Base-by-base conservation (phyloP, 352 stramenopile genomes). In the Pythium myriotylum region DNA sequence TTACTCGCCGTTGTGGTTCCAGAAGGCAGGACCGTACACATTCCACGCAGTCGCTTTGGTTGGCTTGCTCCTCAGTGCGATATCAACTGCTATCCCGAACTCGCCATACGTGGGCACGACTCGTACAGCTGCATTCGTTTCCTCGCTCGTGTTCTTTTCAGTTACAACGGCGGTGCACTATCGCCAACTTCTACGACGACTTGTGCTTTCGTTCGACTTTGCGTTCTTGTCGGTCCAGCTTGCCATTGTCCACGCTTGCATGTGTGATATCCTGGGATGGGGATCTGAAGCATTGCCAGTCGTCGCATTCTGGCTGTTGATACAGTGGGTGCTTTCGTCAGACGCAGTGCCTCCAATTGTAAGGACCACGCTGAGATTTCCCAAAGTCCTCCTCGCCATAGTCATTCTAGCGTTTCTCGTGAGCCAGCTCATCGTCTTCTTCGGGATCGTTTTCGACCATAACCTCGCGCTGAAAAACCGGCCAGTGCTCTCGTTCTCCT, bases 301-400 rank as follows among this genome's bases (percentile, higher is more conserved):
- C 19, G 13, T 65, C 14, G 42, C 67, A 3, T 75, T 64, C 55
- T 73, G 67, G 72, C 47, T 76, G 23, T 79, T 72, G 72, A 70
- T 79, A 20, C 74, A 79, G 16, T 83, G 53, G 27, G 12, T 74
- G n/a, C 57, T 83, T 7, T 37, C 70, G 1, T 45, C 73, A 5
- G 74, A 81, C 33, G 72, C 72, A 1, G 24, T 53, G n/a, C 20
- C 19, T 4, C 42, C 42, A 2, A 27, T 27, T 6, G 19, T 49
- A 20, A 49, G 26, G 19, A 6, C 12, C n/a, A 49, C 24, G 42
- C 26, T 20, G 42, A 24, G 19, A 13, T 17, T 49, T 24, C 13
- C n/a, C 16, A 17, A 20, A 9, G 19, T 17, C 6, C 19, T 49
- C 3, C 19, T 20, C 1, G 42, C 17, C 1, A 27, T 24, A 20